Conservation (phyloP, 2,329 filamentous ascomycete genomes). For the Diaporthe vaccinii region DNA sequence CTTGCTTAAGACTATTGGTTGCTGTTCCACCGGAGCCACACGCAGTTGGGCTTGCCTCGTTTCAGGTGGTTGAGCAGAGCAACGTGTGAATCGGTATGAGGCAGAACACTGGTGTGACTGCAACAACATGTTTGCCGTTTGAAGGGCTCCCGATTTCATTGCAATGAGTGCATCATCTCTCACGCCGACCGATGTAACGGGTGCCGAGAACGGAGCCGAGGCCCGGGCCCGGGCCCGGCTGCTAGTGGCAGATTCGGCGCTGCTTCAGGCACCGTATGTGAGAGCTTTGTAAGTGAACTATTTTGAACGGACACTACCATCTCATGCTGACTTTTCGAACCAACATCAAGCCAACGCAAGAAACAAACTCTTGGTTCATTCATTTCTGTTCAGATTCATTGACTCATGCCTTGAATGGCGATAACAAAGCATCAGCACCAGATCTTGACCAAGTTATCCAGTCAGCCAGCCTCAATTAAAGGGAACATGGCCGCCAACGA, state of each 20-base stretch:
- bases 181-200: no score
- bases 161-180: background rate
- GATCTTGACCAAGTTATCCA: background rate
- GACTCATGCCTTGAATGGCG: background rate
- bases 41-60: background rate
- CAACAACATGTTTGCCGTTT: background rate
- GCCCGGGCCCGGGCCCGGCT: background rate
- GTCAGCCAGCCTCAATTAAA: background rate
- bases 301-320: background rate
- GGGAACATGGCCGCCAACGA: slow-evolving; percentile 55
- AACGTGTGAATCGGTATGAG: background rate
- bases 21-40: background rate
- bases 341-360: background rate
- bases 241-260: background rate
- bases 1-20: background rate
- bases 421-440: background rate
- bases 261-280: background rate
- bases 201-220: background rate
- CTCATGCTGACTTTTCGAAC: background rate
- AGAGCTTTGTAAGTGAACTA: slow-evolving; percentile 7
- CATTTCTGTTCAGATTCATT: background rate
- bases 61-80: background rate
- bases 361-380: no score
- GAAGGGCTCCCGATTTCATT: no score
- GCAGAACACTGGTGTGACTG: background rate